These are phyloP conservation scores for Hippophae rhamnoides DNA, from an alignment of 306 rosid genomes.

Conservation along the genomic window DNA sequence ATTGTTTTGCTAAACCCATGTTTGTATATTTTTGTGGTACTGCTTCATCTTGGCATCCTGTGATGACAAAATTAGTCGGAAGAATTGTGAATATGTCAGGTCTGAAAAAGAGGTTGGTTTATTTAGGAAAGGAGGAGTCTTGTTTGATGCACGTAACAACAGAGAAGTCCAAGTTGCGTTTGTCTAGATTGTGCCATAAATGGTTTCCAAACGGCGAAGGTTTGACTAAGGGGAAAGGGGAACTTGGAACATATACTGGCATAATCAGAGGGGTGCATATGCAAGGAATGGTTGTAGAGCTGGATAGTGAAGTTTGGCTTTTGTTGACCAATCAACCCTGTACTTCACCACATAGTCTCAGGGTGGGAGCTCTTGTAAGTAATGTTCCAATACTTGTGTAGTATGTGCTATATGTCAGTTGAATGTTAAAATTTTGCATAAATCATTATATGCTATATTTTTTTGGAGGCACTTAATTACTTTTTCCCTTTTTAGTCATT, in stretches of 20 bases:
- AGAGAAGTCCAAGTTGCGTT: constrained; percentile 39
- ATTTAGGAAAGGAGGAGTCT: constrained; percentile 45
- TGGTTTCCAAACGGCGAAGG: constrained; percentile 11
- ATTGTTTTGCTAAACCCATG: constrained; percentile 40
- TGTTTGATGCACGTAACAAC: constrained; percentile 54
- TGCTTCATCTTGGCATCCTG: constrained; percentile 71
- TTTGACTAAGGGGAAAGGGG: constrained; percentile 38
- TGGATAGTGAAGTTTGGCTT: constrained; percentile 83
- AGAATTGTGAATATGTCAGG: constrained; percentile 32
- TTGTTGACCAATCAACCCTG: constrained; percentile 56
- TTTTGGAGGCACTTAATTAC: too few relatives aligned
- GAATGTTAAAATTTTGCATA: too few relatives aligned
- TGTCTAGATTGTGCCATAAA: constrained; percentile 25
- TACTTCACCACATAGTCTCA: constrained; percentile 59
- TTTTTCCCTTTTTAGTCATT: neutral
- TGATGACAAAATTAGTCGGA: constrained; percentile 45
- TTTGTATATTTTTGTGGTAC: constrained; percentile 52
- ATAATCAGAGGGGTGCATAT: constrained; percentile 51
- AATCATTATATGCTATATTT: too few relatives aligned
- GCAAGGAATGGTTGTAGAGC: constrained; percentile 88
- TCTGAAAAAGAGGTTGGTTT: constrained; percentile 60
- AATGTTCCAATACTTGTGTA: neutral
- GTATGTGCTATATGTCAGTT: too few relatives aligned
- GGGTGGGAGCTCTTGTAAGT: constrained; percentile 83
- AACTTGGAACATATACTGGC: constrained; percentile 64